These are phyloP conservation scores for Stenogyne calaminthoides DNA, from an alignment of 305 asterid genomes.

Conservation along the genomic window DNA sequence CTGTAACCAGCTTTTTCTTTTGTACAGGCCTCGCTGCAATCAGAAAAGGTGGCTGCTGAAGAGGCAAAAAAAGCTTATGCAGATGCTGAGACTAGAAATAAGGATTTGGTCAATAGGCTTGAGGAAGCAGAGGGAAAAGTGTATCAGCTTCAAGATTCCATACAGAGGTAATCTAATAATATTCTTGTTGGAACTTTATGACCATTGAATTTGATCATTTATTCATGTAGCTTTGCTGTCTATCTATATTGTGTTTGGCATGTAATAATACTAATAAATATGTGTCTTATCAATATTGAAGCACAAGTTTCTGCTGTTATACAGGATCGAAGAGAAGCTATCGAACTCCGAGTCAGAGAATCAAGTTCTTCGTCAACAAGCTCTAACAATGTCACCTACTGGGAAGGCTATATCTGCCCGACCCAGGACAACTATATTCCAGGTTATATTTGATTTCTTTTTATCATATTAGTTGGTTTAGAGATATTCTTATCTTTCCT, in stretches of 20 bases:
- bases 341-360: conserved; percentile 93
- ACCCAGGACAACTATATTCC: conserved; percentile 71
- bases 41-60: conserved; percentile 73
- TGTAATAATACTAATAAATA: neutral
- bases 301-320: conserved; percentile 30
- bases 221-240: neutral
- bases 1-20: conserved; percentile 30
- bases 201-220: conserved; percentile 3
- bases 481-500: conserved; percentile 35
- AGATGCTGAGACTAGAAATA: conserved; percentile 68
- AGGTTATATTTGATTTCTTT: conserved; percentile 43
- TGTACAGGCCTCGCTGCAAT: conserved; percentile 69
- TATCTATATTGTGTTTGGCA: neutral
- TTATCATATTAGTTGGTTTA: conserved; percentile 14
- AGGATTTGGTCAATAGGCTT: conserved; percentile 58
- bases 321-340: conserved; percentile 95
- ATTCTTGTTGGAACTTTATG: conserved; percentile 10
- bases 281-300: conserved; percentile 17
- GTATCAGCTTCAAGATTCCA: conserved; percentile 82
- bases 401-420: conserved; percentile 83
- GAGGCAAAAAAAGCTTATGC: conserved; percentile 62
- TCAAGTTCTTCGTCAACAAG: conserved; percentile 99
- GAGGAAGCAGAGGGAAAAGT: conserved; percentile 73
- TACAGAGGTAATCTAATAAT: conserved; percentile 65
- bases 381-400: conserved; percentile 94